A percentile compares a stretch with the other conserved stretches of the same genome.
phyloP scores from a whole-genome alignment of 208 protist genomes.

The Pavlovales sp. region DNA sequence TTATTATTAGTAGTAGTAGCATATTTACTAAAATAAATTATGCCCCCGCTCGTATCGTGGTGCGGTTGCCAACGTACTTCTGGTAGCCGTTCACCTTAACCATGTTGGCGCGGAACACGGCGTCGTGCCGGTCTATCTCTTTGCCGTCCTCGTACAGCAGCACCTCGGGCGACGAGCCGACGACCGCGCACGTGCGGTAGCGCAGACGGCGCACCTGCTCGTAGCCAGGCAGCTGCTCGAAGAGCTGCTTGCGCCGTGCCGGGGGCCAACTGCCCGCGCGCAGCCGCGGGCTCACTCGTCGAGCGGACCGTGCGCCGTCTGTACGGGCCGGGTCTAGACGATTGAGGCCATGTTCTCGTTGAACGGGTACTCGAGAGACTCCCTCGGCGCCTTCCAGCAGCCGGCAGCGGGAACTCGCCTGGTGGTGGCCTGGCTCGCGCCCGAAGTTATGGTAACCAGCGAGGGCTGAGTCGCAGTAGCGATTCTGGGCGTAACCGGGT shows the following conservation, averaged over 20 bases:
- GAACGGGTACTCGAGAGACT: neutral
- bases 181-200: neutral
- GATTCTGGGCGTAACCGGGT: too few species aligned
- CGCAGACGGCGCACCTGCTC: neutral
- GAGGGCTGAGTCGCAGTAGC: too few species aligned
- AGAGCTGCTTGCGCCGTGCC: neutral
- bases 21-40: too few species aligned
- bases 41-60: too few species aligned
- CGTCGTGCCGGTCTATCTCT: conserved; percentile 1
- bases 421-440: too few species aligned
- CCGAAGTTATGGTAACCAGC: too few species aligned
- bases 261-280: neutral
- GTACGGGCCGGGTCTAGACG: neutral
- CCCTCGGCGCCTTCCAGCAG: neutral
- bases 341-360: conserved; percentile 10
- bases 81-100: neutral
- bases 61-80: conserved; percentile 1
- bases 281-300: neutral
- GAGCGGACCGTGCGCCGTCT: neutral
- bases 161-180: conserved; percentile 12
- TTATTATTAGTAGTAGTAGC: too few species aligned
- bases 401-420: too few species aligned
- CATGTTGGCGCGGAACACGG: conserved; percentile 13
- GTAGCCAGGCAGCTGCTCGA: neutral
- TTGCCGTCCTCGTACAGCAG: conserved; percentile 8